Conservation (phyloP, 2,329 filamentous ascomycete genomes). For the Colletotrichum paranaense region DNA sequence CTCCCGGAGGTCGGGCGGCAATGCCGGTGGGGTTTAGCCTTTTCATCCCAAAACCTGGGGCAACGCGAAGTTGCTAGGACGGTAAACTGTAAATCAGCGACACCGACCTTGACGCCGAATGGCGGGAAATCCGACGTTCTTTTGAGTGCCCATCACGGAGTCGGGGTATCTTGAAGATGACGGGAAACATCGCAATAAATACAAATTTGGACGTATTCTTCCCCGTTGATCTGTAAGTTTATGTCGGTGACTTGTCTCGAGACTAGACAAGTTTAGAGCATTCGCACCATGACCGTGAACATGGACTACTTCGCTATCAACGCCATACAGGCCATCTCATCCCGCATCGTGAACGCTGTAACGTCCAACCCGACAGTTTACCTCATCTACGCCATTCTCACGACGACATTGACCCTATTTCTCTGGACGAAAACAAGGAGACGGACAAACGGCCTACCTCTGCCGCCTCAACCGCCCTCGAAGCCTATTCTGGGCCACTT, state of each 20-base stretch:
- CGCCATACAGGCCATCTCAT: not conserved
- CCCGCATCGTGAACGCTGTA: not conserved
- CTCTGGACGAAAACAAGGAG: not conserved
- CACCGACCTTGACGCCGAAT: not conserved
- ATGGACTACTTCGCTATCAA: not conserved
- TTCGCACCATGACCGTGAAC: accelerated
- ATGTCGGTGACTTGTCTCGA: too few relatives aligned
- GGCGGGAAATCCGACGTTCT: not conserved
- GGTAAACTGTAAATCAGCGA: not conserved
- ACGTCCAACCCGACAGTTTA: not conserved
- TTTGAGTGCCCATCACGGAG: not conserved
- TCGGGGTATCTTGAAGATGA: not conserved
- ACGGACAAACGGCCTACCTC: too few relatives aligned
- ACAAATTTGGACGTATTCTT: not conserved
- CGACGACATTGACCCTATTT: not conserved
- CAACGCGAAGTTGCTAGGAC: not conserved
- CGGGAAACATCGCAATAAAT: not conserved
- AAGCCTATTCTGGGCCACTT: not conserved
- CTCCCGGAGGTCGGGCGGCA: not conserved
- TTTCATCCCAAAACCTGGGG: not conserved
- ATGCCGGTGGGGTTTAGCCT: not conserved
- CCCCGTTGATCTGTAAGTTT: not conserved
- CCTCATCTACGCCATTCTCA: not conserved
- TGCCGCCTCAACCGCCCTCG: not conserved
- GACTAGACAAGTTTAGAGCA: not conserved